phyloP scores from a whole-genome alignment of 148 eudicot species.

The Fagopyrum homotropicum region DNA sequence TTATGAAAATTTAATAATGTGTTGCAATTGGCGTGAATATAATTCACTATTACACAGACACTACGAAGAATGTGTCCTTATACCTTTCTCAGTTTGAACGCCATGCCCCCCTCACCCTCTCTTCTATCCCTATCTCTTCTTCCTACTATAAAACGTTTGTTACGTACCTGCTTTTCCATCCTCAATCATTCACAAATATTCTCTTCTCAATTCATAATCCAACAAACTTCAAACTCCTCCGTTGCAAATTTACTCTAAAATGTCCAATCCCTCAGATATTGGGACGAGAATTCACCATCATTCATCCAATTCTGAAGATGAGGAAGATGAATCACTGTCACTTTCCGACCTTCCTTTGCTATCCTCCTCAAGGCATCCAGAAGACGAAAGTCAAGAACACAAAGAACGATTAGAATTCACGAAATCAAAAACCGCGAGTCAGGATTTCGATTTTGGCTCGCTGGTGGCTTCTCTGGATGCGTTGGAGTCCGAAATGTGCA shows the following conservation, averaged over 20 bases:
- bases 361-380: constrained; percentile 4
- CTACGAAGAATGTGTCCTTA: background rate
- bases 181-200: background rate
- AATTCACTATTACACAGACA: background rate
- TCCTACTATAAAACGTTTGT: background rate
- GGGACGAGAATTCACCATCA: background rate
- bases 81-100: constrained; percentile 13
- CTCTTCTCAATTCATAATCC: background rate
- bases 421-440: constrained; percentile 11
- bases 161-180: background rate
- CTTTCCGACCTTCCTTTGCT: constrained; percentile 59
- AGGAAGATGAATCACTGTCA: constrained; percentile 55
- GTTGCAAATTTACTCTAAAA: background rate
- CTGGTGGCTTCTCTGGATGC: constrained; percentile 17
- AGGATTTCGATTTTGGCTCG: constrained; percentile 58
- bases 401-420: background rate
- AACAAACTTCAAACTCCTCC: background rate
- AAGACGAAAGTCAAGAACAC: background rate
- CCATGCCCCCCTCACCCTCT: background rate
- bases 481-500: constrained; percentile 58
- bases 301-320: background rate
- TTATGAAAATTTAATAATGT: background rate
- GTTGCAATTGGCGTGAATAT: background rate
- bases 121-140: background rate
- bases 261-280: background rate